A percentile compares a stretch with the other conserved stretches of the same genome.
Evolutionary conservation across 2,329 filamentous ascomycete species (phyloP).

Genomic region (Diaporthe velutina): DNA sequence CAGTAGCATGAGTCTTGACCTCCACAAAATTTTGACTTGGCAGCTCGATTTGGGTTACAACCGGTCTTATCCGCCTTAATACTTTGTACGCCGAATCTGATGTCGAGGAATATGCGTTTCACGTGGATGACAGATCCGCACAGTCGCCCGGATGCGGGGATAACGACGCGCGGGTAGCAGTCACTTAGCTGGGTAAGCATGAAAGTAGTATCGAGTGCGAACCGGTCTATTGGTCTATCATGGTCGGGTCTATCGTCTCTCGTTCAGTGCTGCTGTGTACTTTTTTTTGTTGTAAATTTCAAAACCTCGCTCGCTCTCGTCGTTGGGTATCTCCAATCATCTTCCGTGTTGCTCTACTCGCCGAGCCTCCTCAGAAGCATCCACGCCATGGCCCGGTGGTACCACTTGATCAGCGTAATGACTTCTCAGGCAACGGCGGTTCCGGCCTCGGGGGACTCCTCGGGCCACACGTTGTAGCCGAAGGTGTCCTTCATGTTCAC

Average conservation of each 20-base stretch:
- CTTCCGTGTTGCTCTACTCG: slow-evolving; percentile 8
- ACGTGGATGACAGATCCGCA: not conserved
- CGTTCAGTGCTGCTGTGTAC: not conserved
- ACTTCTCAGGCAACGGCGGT: slow-evolving; percentile 34
- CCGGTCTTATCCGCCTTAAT: not conserved
- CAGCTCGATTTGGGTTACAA: not conserved
- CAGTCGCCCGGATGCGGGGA: slow-evolving; percentile 5
- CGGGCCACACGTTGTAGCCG: slow-evolving; percentile 78
- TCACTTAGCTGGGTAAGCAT: not conserved
- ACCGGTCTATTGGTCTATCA: slow-evolving; percentile 25
- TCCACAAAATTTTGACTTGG: not conserved
- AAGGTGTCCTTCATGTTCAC: slow-evolving; percentile 89
- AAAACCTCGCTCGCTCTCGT: slow-evolving; percentile 8
- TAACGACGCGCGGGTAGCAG: not conserved
- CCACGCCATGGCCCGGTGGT: slow-evolving; percentile 14
- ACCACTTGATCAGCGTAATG: not conserved
- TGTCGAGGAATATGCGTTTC: not conserved
- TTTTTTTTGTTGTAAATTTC: not conserved
- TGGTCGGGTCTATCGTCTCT: slow-evolving; percentile 17
- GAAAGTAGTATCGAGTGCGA: slow-evolving; percentile 13
- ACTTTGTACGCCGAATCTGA: not conserved
- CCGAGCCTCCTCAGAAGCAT: slow-evolving; percentile 18
- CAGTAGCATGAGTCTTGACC: not conserved
- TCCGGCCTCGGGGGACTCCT: slow-evolving; percentile 57
- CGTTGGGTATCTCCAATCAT: slow-evolving; percentile 35